Conservation (phyloP, 345 rosid species). For the Bruguiera parviflora region DNA sequence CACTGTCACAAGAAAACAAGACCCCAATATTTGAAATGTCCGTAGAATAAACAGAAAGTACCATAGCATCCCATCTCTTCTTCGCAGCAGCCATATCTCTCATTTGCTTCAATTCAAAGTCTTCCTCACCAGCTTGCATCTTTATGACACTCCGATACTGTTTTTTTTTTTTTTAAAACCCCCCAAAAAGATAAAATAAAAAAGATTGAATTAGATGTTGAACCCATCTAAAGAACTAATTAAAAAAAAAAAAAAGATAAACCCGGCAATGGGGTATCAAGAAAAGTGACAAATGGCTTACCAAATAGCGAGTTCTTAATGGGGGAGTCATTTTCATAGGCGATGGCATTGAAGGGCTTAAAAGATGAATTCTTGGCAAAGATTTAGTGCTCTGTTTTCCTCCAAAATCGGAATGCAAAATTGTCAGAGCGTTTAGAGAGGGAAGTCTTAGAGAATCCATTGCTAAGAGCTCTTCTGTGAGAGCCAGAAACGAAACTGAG, state of each 20-base stretch:
- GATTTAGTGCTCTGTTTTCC: constrained; percentile 11
- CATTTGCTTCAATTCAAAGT: constrained; percentile 78
- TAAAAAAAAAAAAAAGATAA: constrained; percentile 7
- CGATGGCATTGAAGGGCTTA: constrained; percentile 19
- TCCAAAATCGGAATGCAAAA: constrained; percentile 13
- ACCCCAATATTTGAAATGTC: neutral
- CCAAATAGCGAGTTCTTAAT: constrained; percentile 19
- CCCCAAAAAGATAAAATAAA: constrained; percentile 8
- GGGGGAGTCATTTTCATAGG: constrained; percentile 18
- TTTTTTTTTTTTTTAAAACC: neutral
- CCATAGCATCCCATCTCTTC: constrained; percentile 95
- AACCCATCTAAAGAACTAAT: neutral
- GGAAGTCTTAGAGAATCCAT: constrained; percentile 51
- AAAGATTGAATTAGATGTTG: neutral
- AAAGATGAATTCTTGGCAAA: constrained; percentile 15
- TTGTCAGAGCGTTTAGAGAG: constrained; percentile 22
- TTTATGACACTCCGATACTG: constrained; percentile 42
- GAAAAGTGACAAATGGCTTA: constrained; percentile 16
- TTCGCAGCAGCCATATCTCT: constrained; percentile 88
- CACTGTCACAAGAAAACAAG: neutral
- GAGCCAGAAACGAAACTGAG: neutral
- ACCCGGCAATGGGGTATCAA: constrained; percentile 11
- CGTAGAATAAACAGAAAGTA: constrained; percentile 18
- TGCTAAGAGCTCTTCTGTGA: neutral
- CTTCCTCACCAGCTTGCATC: constrained; percentile 67